Evolutionary conservation across 345 rosid species (phyloP), one percentile per base, ranked within the genome.

Genomic region (Physaria fendleri): DNA sequence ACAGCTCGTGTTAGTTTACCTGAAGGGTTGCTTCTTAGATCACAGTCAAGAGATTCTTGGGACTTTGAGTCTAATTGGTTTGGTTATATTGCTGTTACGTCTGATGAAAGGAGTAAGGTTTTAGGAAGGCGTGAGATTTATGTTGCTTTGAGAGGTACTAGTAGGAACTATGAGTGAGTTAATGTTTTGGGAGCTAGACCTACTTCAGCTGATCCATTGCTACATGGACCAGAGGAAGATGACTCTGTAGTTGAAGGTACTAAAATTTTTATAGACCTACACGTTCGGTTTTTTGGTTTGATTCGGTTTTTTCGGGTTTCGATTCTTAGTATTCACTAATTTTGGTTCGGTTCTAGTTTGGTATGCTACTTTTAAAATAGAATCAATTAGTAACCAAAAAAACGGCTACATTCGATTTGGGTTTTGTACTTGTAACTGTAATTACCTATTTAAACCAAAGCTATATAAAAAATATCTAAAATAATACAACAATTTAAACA

Each of bases 41-140:
- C 96, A 4, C 70, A 32, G 30, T 82, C 96, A 4, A 74, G 92
- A 3, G 96, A 88, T 25, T 73, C 87, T 4, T 85, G 98, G 90
- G 98, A 91, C 76, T 85, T 92, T n/a, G 98, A 91, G 62, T 83
- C 96, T 12, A 91, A 91, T 77, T 91, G 98, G 98, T 82, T 91
- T 25, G 96, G 96, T 45, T 91, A 82, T 79, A 77, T 88, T 43
- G 87, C 90, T 13, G 83, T 84, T 2, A 81, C 88, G 37, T 66
- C 86, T 12, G 92, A 91, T 21, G 88, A 82, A 38, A 62, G 43
- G 3, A 60, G 74, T 5, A 51, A 56, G 46, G 15, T 72, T 13
- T 65, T 79, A 5, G 92, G 90, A 25, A 84, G 90, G 24, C 91
- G 96, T 22, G 95, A 85, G 63, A 79, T 91, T 53, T 88, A 85